Conservation (phyloP, 192 early-diverging fungal species). For the Coemansia sp. region DNA sequence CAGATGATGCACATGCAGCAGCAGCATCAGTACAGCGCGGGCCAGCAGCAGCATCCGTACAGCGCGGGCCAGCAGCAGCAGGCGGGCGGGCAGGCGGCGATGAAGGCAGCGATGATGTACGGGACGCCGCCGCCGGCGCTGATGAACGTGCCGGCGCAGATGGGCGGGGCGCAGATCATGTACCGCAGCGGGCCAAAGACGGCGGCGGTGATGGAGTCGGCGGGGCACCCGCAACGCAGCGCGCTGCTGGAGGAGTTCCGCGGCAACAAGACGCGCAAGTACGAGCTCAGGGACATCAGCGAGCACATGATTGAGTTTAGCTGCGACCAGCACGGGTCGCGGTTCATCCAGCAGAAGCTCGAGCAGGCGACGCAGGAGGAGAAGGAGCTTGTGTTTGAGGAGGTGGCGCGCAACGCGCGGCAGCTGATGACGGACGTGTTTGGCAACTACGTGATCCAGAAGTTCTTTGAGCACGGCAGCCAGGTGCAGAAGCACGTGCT, state of each 20-base stretch:
- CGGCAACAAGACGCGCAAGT: constrained; percentile 96
- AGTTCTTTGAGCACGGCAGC: constrained; percentile 99
- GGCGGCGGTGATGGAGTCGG: constrained; percentile 35
- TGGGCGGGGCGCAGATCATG: constrained; percentile 30
- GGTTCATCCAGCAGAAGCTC: constrained; percentile 98
- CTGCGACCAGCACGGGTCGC: constrained; percentile 97
- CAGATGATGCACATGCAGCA: constrained; percentile 25
- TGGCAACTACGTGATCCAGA: constrained; percentile 99
- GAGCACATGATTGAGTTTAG: constrained; percentile 97
- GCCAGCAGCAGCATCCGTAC: too few species aligned
- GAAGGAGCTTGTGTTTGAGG: constrained; percentile 96
- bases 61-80: too few species aligned
- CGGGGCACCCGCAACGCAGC: constrained; percentile 71
- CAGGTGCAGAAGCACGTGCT: constrained; percentile 89
- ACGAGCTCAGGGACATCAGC: constrained; percentile 94
- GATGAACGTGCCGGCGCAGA: constrained; percentile 16
- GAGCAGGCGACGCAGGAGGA: constrained; percentile 91
- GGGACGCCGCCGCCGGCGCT: constrained; percentile 44
- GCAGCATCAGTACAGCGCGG: too few species aligned
- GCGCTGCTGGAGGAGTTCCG: constrained; percentile 95
- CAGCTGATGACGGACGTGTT: constrained; percentile 99
- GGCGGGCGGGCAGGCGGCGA: too few species aligned
- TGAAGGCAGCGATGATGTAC: constrained; percentile 46
- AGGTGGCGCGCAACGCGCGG: constrained; percentile 85
- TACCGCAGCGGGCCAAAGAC: constrained; percentile 35